Percentiles rank a stretch among this genome's conserved stretches.
phyloP scores from a whole-genome alignment of 2,329 filamentous ascomycete genomes.

The Fusarium sacchari region DNA sequence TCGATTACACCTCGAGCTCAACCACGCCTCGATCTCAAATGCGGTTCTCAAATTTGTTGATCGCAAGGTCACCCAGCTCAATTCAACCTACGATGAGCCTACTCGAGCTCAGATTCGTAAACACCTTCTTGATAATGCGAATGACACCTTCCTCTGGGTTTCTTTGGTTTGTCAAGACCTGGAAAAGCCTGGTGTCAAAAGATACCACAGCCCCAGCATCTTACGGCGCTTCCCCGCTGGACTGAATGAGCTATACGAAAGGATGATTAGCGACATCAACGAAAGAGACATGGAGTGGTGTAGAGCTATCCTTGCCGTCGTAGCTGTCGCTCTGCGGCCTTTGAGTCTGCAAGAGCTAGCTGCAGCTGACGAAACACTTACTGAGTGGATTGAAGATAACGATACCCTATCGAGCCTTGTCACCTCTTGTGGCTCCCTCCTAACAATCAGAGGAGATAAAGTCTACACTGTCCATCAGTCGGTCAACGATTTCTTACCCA shows the following conservation, averaged over 20 bases:
- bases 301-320: accelerated
- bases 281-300: accelerated
- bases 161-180: background rate
- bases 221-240: accelerated
- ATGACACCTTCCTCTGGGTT: background rate
- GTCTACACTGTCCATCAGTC: background rate
- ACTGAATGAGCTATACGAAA: accelerated
- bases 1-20: background rate
- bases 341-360: background rate
- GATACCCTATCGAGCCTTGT: accelerated
- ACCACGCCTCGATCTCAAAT: background rate
- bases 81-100: accelerated
- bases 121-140: accelerated
- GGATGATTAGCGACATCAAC: accelerated
- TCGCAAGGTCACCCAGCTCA: accelerated
- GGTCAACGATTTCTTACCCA: accelerated
- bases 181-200: accelerated
- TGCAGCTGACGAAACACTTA: accelerated
- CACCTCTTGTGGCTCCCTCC: accelerated
- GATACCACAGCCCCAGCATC: background rate
- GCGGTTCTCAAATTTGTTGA: accelerated
- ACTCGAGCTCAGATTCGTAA: accelerated
- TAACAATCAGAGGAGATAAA: accelerated
- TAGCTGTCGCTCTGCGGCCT: background rate
- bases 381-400: accelerated